Evolutionary conservation across 2,329 filamentous ascomycete genomes (phyloP).

Genomic region (Cercospora beticola): DNA sequence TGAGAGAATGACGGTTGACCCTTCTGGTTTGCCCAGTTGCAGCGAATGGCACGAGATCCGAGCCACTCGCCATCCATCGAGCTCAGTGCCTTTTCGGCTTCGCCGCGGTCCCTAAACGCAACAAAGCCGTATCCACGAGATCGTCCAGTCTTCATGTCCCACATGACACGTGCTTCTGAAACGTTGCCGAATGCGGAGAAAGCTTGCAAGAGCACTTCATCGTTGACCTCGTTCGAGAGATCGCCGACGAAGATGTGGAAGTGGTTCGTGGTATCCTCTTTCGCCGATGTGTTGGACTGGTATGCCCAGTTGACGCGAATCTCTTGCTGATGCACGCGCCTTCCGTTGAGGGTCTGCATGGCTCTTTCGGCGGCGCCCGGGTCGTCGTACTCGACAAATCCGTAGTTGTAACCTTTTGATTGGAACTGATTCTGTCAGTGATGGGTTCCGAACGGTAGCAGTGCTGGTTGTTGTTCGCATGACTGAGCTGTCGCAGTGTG

Average conservation of each 20-base stretch:
- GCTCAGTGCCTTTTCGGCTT: constrained; percentile 93
- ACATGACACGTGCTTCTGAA: constrained; percentile 98
- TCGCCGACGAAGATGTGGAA: constrained; percentile 99
- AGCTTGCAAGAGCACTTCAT: constrained; percentile 87
- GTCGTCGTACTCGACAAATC: constrained; percentile 98
- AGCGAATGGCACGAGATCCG: constrained; percentile 93
- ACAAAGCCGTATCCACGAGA: constrained; percentile 98
- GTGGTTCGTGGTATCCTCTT: constrained; percentile 96
- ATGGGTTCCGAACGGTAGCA: not conserved
- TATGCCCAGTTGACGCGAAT: constrained; percentile 99
- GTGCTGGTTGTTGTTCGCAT: not conserved
- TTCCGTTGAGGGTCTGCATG: constrained; percentile 94
- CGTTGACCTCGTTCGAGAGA: constrained; percentile 96
- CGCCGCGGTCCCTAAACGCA: constrained; percentile 87
- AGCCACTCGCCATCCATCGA: constrained; percentile 99
- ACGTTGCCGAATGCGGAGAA: constrained; percentile 95
- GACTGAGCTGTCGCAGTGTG: not conserved
- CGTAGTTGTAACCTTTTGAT: constrained; percentile 97
- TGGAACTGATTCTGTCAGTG: constrained; percentile 48
- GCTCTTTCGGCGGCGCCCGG: constrained; percentile 93
- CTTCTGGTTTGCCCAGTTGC: constrained; percentile 99
- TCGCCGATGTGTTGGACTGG: constrained; percentile 88
- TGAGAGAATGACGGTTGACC: constrained; percentile 98
- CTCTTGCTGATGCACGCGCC: constrained; percentile 94
- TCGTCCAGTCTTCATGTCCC: constrained; percentile 99